Conservation (phyloP, 2,329 filamentous ascomycete species). For the Acrocalymma vagum region DNA sequence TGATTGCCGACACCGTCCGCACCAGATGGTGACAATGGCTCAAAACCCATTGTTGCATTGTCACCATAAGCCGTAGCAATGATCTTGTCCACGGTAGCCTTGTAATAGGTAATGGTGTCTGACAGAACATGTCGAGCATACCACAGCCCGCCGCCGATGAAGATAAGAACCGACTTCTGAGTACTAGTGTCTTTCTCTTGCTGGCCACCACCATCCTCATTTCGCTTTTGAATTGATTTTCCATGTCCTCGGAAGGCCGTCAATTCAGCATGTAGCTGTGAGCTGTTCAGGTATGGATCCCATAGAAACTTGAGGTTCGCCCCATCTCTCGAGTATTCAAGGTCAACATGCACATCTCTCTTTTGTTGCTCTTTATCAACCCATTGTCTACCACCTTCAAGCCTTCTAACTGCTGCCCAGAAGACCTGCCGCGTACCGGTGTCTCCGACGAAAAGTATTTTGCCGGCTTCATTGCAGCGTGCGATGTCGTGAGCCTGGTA, state of each 20-base stretch:
- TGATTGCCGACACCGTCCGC: constrained; percentile 37
- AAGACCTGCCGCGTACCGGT: constrained; percentile 68
- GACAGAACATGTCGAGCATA: constrained; percentile 61
- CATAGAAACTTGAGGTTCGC: constrained; percentile 65
- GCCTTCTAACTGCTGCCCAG: constrained; percentile 63
- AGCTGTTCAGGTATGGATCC: constrained; percentile 69
- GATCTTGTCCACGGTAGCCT: constrained; percentile 56
- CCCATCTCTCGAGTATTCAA: constrained; percentile 55
- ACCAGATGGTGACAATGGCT: no score
- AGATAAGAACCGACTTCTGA: constrained; percentile 52
- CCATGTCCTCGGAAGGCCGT: constrained; percentile 42
- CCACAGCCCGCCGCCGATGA: constrained; percentile 66
- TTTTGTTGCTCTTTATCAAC: constrained; percentile 42
- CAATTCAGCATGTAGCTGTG: constrained; percentile 53
- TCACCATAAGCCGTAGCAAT: constrained; percentile 14
- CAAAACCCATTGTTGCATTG: constrained; percentile 3
- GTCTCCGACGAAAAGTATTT: constrained; percentile 69
- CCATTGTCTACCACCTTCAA: constrained; percentile 49
- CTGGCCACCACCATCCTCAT: constrained; percentile 2
- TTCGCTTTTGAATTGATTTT: constrained; percentile 10
- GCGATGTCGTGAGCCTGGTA: constrained; percentile 63
- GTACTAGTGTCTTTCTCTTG: constrained; percentile 1
- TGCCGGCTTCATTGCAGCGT: constrained; percentile 61
- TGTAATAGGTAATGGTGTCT: constrained; percentile 56
- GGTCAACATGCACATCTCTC: constrained; percentile 49